Evolutionary conservation across 148 eudicot genomes (phyloP).

Genomic region (Limonium bicolor): DNA sequence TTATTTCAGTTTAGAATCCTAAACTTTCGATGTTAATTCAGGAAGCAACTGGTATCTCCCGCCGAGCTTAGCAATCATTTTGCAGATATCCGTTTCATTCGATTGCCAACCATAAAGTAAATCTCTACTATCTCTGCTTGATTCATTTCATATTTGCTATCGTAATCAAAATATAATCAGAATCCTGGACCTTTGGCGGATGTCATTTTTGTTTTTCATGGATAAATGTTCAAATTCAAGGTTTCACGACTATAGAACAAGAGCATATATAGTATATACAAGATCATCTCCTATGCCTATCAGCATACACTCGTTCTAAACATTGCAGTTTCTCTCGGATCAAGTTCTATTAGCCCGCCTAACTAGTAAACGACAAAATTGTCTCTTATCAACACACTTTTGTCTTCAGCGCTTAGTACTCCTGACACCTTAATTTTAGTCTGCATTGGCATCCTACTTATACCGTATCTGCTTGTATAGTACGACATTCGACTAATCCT

Average conservation of each 20-base stretch:
- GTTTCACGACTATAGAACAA: background rate
- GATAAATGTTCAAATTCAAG: conserved; percentile 7
- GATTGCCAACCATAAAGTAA: conserved; percentile 75
- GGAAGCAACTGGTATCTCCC: conserved; percentile 62
- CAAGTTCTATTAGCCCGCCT: too few relatives aligned
- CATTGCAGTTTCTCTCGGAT: too few relatives aligned
- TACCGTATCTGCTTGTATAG: too few relatives aligned
- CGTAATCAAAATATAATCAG: background rate
- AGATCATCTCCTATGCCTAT: too few relatives aligned
- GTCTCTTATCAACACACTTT: too few relatives aligned
- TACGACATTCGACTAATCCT: too few relatives aligned
- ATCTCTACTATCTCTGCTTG: background rate
- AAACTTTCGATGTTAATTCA: conserved; percentile 13
- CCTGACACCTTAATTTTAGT: too few relatives aligned
- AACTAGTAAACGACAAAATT: too few relatives aligned
- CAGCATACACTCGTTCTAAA: too few relatives aligned
- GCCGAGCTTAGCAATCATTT: conserved; percentile 59
- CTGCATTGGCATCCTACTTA: too few relatives aligned
- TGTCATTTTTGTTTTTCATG: background rate
- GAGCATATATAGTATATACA: background rate
- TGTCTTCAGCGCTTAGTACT: too few relatives aligned
- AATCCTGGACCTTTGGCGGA: background rate
- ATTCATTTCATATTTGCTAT: background rate
- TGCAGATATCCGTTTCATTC: conserved; percentile 77
- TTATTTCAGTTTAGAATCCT: background rate